These are phyloP conservation scores for Alternaria rosae DNA, from an alignment of 2,329 filamentous ascomycete genomes.

Conservation along the genomic window DNA sequence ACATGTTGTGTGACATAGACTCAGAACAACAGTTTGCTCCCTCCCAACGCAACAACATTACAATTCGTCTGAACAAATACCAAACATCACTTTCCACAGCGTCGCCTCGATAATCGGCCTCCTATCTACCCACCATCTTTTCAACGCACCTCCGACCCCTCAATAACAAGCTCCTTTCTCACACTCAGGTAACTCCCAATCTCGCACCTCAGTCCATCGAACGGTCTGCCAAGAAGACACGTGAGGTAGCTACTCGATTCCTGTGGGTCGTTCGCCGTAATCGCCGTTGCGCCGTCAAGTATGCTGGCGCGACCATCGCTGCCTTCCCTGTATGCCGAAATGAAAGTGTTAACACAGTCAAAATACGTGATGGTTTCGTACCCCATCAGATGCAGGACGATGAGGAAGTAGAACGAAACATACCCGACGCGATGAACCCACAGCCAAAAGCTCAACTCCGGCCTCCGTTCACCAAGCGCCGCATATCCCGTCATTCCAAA, in stretches of 20 bases:
- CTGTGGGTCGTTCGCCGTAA: slow-evolving; percentile 25
- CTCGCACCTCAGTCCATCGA: slow-evolving; percentile 25
- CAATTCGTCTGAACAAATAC: rapidly evolving
- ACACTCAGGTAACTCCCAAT: slow-evolving; percentile 21
- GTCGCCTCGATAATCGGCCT: not conserved
- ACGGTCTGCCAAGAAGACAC: slow-evolving; percentile 20
- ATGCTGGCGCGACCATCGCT: not conserved
- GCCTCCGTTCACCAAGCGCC: not conserved
- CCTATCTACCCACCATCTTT: no score
- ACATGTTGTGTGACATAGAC: not conserved
- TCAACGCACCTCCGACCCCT: not conserved
- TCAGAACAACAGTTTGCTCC: not conserved
- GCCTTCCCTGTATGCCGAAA: not conserved
- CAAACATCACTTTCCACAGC: rapidly evolving
- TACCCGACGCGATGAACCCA: not conserved
- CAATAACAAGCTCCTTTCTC: slow-evolving; percentile 6
- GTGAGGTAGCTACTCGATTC: slow-evolving; percentile 24
- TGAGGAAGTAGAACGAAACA: no score
- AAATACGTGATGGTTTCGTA: no score
- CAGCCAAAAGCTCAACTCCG: slow-evolving; percentile 20
- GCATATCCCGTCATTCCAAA: slow-evolving; percentile 10
- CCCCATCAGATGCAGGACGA: no score
- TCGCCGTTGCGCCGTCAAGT: not conserved
- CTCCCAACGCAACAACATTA: rapidly evolving
- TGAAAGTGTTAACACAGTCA: not conserved